Evolutionary conservation across 345 rosid species (phyloP).

Genomic region (Brassica carinata): DNA sequence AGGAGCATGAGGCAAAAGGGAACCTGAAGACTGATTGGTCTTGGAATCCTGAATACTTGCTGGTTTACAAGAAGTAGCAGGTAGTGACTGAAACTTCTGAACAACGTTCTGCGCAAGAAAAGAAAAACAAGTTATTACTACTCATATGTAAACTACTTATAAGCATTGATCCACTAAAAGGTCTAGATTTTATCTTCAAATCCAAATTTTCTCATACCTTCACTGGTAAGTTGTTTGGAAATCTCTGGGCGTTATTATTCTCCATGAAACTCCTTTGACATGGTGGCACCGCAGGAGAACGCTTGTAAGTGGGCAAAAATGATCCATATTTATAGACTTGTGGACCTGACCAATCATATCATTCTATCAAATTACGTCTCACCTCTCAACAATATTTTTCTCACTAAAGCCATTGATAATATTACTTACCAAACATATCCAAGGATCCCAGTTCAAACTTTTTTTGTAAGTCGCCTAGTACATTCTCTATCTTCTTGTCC

Average conservation of each 20-base stretch:
- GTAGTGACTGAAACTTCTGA: constrained; percentile 48
- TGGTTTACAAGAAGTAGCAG: constrained; percentile 26
- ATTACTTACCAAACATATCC: constrained; percentile 62
- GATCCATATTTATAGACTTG: constrained; percentile 67
- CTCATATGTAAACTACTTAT: too few species aligned
- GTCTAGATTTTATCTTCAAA: background rate
- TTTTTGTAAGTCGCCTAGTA: constrained; percentile 71
- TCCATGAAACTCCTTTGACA: constrained; percentile 44
- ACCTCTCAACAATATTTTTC: background rate
- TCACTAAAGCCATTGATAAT: constrained; percentile 6
- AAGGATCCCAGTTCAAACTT: constrained; percentile 49
- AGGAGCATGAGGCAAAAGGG: constrained; percentile 40
- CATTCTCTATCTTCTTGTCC: constrained; percentile 69
- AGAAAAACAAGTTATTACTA: background rate
- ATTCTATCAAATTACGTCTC: constrained; percentile 13
- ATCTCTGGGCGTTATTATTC: constrained; percentile 36
- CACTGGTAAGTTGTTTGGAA: constrained; percentile 40
- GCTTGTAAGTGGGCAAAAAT: constrained; percentile 59
- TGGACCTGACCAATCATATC: constrained; percentile 56
- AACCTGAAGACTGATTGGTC: constrained; percentile 34
- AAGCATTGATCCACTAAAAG: too few species aligned
- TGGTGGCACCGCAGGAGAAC: constrained; percentile 35
- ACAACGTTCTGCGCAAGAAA: constrained; percentile 48
- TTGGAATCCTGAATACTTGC: constrained; percentile 37
- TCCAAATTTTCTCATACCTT: constrained; percentile 46